phyloP scores from a whole-genome alignment of 352 stramenopile species.

The Globisporangium spiculum region DNA sequence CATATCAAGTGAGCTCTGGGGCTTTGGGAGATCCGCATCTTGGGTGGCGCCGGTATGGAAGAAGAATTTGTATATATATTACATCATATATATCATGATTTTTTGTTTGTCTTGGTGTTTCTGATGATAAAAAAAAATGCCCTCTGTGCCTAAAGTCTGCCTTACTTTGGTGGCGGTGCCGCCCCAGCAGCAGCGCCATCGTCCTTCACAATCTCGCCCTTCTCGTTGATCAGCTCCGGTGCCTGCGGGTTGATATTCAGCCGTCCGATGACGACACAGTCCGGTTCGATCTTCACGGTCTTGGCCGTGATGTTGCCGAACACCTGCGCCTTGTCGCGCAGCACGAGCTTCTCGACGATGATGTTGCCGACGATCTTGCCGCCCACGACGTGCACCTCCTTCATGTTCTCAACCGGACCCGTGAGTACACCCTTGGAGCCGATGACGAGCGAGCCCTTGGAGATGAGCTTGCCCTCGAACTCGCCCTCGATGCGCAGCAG shows the following conservation, averaged over 20 bases:
- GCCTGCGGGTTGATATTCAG: conserved; percentile 89
- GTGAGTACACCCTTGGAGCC: conserved; percentile 76
- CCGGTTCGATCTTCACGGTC: conserved; percentile 86
- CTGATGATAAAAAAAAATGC: conserved; percentile 9
- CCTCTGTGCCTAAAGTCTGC: not conserved
- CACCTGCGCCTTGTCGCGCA: conserved; percentile 83
- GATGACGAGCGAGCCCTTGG: conserved; percentile 86
- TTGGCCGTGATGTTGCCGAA: conserved; percentile 90
- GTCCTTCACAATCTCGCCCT: conserved; percentile 67
- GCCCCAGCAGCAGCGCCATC: not conserved
- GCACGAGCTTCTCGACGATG: conserved; percentile 75
- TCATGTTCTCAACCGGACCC: conserved; percentile 86
- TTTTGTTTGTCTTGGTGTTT: conserved; percentile 19
- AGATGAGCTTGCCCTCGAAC: conserved; percentile 88
- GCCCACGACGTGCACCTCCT: conserved; percentile 83
- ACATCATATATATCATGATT: conserved; percentile 33
- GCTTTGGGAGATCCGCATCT: not conserved
- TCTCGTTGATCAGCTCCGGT: conserved; percentile 79
- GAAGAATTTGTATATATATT: conserved; percentile 50
- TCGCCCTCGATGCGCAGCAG: conserved; percentile 88
- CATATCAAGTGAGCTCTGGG: not conserved
- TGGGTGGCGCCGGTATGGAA: not conserved
- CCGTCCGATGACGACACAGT: conserved; percentile 78
- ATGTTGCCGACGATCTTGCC: conserved; percentile 88
- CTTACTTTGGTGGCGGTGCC: not conserved